These are phyloP conservation scores for Hyphodiscus hymeniophilus DNA, from an alignment of 495 filamentous ascomycete genomes.

Conservation along the genomic window DNA sequence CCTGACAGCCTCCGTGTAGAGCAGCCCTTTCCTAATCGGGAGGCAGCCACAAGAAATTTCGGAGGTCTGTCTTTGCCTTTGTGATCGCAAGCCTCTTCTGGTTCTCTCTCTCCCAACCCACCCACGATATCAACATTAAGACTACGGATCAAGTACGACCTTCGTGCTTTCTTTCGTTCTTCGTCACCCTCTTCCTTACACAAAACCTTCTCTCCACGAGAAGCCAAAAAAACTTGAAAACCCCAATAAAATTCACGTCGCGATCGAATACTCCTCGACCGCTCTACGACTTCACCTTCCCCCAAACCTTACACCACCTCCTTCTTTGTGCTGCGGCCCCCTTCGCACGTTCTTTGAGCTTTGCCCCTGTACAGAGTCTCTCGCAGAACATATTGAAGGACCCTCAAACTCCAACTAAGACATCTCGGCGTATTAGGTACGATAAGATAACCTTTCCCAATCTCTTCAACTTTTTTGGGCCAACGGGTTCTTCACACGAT, in stretches of 20 bases:
- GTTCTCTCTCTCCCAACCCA: slow-evolving; percentile 18
- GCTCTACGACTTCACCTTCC: slow-evolving; percentile 23
- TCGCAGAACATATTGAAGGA: slow-evolving; percentile 9
- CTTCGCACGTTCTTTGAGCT: slow-evolving; percentile 11
- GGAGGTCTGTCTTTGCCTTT: slow-evolving; percentile 1
- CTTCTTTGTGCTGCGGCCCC: slow-evolving; percentile 8
- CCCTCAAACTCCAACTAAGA: slow-evolving; percentile 4
- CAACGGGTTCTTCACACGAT: neutral
- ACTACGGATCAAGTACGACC: slow-evolving; percentile 24
- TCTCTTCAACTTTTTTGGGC: no score
- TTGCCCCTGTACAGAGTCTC: slow-evolving; percentile 13
- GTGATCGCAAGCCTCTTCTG: slow-evolving; percentile 7
- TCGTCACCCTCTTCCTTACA: slow-evolving; percentile 37
- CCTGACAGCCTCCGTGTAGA: no score
- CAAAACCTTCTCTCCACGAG: slow-evolving; percentile 35
- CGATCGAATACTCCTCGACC: slow-evolving; percentile 20
- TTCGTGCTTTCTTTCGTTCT: slow-evolving; percentile 29
- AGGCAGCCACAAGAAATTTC: no score
- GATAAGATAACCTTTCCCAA: neutral
- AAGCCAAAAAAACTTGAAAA: slow-evolving; percentile 52
- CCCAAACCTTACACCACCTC: slow-evolving; percentile 15
- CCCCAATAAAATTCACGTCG: slow-evolving; percentile 24
- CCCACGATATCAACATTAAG: slow-evolving; percentile 8
- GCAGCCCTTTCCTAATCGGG: no score
- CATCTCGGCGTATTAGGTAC: slow-evolving; percentile 12